phyloP scores from a whole-genome alignment of 2,329 filamentous ascomycete genomes.

The Orbilia javanica region DNA sequence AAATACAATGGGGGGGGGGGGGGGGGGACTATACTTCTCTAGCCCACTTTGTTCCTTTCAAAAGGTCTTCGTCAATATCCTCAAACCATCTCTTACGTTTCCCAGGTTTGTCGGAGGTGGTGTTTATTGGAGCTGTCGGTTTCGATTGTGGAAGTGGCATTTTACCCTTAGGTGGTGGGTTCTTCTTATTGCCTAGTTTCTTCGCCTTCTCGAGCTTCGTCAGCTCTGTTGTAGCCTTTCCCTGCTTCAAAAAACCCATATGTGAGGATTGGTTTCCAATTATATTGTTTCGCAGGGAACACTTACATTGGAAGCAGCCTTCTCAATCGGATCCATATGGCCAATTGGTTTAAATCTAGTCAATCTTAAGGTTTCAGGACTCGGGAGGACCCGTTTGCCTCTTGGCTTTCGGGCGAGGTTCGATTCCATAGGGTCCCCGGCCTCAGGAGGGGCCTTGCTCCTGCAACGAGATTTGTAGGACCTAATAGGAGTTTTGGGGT shows the following conservation, averaged over 20 bases:
- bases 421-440: background rate
- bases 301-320: background rate
- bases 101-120: background rate
- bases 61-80: conserved; percentile 34
- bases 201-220: background rate
- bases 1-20: no score
- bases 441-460: background rate
- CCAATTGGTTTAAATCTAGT: conserved; percentile 9
- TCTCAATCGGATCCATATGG: background rate
- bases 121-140: background rate
- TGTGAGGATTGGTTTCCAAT: background rate
- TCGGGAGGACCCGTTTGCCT: background rate
- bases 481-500: background rate
- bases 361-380: conserved; percentile 10
- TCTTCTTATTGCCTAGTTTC: background rate
- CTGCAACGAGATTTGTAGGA: background rate
- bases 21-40: background rate
- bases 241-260: background rate
- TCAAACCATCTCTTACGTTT: conserved; percentile 19
- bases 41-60: conserved; percentile 26
- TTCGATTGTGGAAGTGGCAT: background rate
- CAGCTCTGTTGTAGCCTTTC: background rate
- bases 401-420: background rate
- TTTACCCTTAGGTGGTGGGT: background rate
- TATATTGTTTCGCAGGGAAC: background rate